Evolutionary conservation across 306 rosid species (phyloP).

Genomic region (Gastrolobium villosum): DNA sequence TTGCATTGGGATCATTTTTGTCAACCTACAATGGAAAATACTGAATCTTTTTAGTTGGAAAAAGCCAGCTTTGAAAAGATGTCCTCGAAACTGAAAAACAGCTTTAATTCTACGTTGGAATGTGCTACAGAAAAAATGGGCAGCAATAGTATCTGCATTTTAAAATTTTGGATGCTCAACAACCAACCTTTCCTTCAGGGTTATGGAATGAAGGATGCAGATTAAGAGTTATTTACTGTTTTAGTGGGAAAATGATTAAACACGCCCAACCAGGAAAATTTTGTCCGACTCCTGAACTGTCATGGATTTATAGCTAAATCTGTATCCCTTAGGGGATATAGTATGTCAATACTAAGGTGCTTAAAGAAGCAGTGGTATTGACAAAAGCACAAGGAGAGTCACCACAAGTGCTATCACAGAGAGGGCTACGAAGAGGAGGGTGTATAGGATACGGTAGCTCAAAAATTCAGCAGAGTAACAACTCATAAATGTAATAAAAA

Average conservation of each 20-base stretch:
- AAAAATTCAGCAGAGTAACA: too few species aligned
- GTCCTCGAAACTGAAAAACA: slow-evolving; percentile 34
- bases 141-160: slow-evolving; percentile 36
- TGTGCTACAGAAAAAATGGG: slow-evolving; percentile 2
- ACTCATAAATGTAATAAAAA: too few species aligned
- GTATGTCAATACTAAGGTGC: too few species aligned
- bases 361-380: too few species aligned
- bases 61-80: slow-evolving; percentile 9
- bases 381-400: too few species aligned
- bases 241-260: slow-evolving; percentile 5
- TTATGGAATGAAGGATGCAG: slow-evolving; percentile 10
- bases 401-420: too few species aligned
- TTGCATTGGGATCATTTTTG: slow-evolving; percentile 84
- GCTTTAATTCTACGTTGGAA: slow-evolving; percentile 11
- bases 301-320: too few species aligned
- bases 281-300: neutral
- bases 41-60: slow-evolving; percentile 34
- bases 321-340: too few species aligned
- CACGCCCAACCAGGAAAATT: slow-evolving; percentile 5
- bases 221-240: slow-evolving; percentile 6
- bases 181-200: slow-evolving; percentile 13
- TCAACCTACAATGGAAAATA: slow-evolving; percentile 69
- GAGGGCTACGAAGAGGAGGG: too few species aligned
- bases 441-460: too few species aligned
- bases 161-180: slow-evolving; percentile 11